Evolutionary conservation across 805 yeast species (phyloP).

Genomic region (Maudiozyma bulderi): DNA sequence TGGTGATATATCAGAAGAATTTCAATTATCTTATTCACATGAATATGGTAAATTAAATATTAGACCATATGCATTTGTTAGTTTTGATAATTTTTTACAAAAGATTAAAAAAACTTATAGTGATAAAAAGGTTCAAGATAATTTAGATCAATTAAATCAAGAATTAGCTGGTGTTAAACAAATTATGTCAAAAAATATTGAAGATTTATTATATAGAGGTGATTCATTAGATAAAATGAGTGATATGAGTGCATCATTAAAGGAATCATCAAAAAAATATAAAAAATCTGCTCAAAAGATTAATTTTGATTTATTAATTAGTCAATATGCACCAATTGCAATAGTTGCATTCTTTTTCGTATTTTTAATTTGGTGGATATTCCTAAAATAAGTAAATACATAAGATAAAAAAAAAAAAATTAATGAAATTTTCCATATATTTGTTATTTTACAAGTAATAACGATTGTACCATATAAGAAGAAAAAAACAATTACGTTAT

Average conservation of each 20-base stretch:
- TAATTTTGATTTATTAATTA: constrained; percentile 76
- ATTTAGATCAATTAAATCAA: constrained; percentile 73
- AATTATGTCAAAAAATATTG: constrained; percentile 94
- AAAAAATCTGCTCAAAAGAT: constrained; percentile 82
- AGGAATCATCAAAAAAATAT: constrained; percentile 78
- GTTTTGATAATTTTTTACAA: constrained; percentile 68
- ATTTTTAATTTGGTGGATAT: constrained; percentile 76
- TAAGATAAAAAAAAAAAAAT: too few species aligned
- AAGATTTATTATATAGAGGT: constrained; percentile 89
- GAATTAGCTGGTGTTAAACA: constrained; percentile 90
- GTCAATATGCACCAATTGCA: constrained; percentile 83
- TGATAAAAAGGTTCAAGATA: constrained; percentile 83
- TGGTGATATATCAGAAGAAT: constrained; percentile 73
- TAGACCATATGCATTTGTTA: constrained; percentile 86
- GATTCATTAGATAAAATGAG: constrained; percentile 88
- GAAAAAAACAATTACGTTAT: not conserved
- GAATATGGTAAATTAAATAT: constrained; percentile 52
- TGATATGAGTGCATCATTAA: constrained; percentile 71
- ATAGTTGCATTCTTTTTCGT: constrained; percentile 63
- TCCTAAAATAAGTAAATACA: constrained; percentile 33
- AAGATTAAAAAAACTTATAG: constrained; percentile 85
- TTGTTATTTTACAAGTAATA: too few species aligned
- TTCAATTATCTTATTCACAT: constrained; percentile 63
- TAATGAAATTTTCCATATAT: too few species aligned
- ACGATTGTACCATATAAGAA: too few species aligned